Evolutionary conservation across 2,329 filamentous ascomycete genomes (phyloP).

Genomic region (Cephalotrichum gorgonifer): DNA sequence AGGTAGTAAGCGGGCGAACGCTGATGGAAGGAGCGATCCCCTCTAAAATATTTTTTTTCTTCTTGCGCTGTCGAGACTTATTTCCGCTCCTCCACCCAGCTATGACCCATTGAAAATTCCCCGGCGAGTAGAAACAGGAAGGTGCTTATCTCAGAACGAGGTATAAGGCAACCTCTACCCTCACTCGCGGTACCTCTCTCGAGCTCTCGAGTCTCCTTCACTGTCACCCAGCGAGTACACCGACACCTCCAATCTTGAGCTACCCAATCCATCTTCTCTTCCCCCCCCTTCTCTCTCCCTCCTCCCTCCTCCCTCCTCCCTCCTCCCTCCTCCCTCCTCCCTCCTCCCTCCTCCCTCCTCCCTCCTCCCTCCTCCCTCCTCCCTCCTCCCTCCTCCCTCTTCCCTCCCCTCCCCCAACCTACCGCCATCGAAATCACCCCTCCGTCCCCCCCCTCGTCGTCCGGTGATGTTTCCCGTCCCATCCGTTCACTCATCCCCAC

Average conservation of each 20-base stretch:
- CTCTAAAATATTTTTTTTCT: too few species aligned
- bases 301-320: conserved; percentile 6
- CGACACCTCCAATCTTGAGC: too few species aligned
- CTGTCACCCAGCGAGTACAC: too few species aligned
- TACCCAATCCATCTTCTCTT: not conserved
- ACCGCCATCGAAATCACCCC: not conserved
- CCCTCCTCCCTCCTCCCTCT: not conserved
- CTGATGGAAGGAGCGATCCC: too few species aligned
- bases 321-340: not conserved
- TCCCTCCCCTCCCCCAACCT: not conserved
- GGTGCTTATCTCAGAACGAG: too few species aligned
- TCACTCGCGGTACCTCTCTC: too few species aligned
- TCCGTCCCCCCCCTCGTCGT: not conserved
- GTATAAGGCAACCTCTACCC: too few species aligned
- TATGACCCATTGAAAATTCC: too few species aligned
- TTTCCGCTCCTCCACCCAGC: not conserved
- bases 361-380: not conserved
- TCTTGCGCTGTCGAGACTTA: not conserved
- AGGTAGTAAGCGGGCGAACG: too few species aligned
- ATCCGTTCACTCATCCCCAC: too few species aligned
- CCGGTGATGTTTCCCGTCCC: not conserved
- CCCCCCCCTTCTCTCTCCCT: not conserved
- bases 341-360: not conserved
- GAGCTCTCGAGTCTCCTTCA: too few species aligned
- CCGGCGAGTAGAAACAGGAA: not conserved